Base-by-base conservation (phyloP, 345 rosid genomes). In the Eucalyptus erythrocorys region DNA sequence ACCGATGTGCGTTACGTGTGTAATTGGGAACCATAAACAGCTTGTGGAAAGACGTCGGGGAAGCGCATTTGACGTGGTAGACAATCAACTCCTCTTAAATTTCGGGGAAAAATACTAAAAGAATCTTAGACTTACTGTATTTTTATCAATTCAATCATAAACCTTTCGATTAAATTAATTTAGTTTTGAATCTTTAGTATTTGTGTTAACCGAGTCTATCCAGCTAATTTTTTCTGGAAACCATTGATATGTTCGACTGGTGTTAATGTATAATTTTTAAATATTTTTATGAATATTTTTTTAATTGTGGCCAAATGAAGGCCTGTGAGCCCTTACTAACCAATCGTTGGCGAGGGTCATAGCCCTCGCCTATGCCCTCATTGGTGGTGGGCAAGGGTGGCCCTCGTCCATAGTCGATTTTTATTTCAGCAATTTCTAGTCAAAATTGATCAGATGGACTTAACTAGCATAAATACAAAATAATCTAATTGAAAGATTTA, bases 41-140 rank as follows among this genome's bases (percentile, higher is more conserved):
- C 82, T 37, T 21, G 15, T 37, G 82, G 22, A 40, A 37, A 40
- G 27, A 6, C 1, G 47, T 21, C 2, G 5, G 27, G 5, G 7
- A 11, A 21, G 27, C 24, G 8, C 8, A 1, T 37, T 76, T 21
- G 47, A 21, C 7, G 27, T 22, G 8, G 15, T 21, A 1, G 2
- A 21, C 40, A 11, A 10, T 40, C 8, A 3, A 4, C 43, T 9
- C 42, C 43, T 71, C 24, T 5, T 21, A 34, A 34, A 71, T 17
- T 34, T 55, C 2, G 13, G 61, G 2, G 1, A 0, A 55, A 22
- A 55, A 24, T 55, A 9, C 3, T 24, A 9, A 55, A 55, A 1
- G 2, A 8, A 0, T 22, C 0, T 8, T 22, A 55, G 0, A 21
- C 0, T 0, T 24, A 55, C 4, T 10, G 2, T 0, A 2, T 55